phyloP scores from a whole-genome alignment of 495 filamentous ascomycete genomes.

The Penicillium roqueforti region DNA sequence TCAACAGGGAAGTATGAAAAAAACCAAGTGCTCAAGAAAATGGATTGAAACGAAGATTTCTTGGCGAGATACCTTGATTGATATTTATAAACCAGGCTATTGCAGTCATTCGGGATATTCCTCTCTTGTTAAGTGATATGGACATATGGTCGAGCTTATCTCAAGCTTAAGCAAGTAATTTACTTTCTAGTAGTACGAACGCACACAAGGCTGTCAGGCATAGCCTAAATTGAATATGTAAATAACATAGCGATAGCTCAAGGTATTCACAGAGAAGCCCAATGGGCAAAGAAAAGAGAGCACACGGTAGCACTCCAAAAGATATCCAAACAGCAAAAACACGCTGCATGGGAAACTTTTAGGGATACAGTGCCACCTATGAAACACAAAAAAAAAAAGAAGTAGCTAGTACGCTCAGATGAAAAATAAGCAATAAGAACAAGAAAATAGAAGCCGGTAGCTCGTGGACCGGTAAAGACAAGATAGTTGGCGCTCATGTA shows the following conservation, averaged over 20 bases:
- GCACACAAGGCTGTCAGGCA: neutral
- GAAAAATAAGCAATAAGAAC: slow-evolving; percentile 3
- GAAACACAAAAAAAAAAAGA: neutral
- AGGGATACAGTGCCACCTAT: no score
- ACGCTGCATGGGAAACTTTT: no score
- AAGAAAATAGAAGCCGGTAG: neutral
- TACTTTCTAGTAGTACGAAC: neutral
- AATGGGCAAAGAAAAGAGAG: neutral
- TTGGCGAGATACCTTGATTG: no score
- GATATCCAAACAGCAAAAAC: no score
- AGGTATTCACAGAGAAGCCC: slow-evolving; percentile 3
- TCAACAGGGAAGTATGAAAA: no score
- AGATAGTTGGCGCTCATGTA: slow-evolving; percentile 34
- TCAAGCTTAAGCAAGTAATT: neutral
- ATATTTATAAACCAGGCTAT: no score
- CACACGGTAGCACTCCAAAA: no score
- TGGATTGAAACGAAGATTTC: no score
- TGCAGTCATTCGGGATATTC: no score
- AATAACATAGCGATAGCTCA: neutral
- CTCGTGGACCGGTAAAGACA: slow-evolving; percentile 20
- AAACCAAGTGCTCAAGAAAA: no score
- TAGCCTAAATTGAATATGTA: neutral
- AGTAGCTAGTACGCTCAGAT: slow-evolving; percentile 9
- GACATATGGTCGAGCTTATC: no score
- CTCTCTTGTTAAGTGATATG: no score